Base-by-base conservation (phyloP, 2,329 filamentous ascomycete species). In the Alternaria sp. region DNA sequence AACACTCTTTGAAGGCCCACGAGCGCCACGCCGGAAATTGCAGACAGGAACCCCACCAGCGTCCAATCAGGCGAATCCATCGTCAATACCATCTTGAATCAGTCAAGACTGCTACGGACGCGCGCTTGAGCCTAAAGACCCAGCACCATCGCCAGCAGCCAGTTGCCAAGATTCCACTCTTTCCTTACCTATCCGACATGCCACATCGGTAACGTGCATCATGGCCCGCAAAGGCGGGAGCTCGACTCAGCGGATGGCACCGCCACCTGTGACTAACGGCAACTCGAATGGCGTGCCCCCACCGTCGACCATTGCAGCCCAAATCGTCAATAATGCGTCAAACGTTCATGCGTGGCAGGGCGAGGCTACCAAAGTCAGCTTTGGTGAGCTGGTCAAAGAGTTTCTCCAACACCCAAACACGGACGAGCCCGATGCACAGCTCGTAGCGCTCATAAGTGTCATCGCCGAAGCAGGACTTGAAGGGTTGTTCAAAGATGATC, bases 371-470 rank as follows among this genome's bases (percentile, higher is more conserved):
- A 90, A 88, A 62, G 88, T 90, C 69, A 91, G 93, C 53, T 90
- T 97, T 67, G 89, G 91, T 66, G 88, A 90, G 56, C 85, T 97
- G 3, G 85, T 95, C 25, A 88, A 89, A 66, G 88, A 90, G 69
- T 86, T 88, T 21, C 75, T 89, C 6, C 80, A 80, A 32, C 79
- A 82, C 49, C 79, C 80, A 15, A 81, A 77, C 12, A 84, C 81
- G 15, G 83, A 85, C 58, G 87, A 90, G 66, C 89, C 91, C 47
- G 89, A 91, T 68, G 81, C 91, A 47, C 86, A 90, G 54, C 90
- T 96, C 76, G 95, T 96, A 70, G 91, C 93, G 80, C 86, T 97
- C 53, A 90, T 97, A 56, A 93, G 92, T 74, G 91, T 97, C 66
- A 91, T 96, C 70, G 86, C 91, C 53, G 90, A 92, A 74, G 91